phyloP scores from a whole-genome alignment of 495 filamentous ascomycete species.

The Tuber borchii region DNA sequence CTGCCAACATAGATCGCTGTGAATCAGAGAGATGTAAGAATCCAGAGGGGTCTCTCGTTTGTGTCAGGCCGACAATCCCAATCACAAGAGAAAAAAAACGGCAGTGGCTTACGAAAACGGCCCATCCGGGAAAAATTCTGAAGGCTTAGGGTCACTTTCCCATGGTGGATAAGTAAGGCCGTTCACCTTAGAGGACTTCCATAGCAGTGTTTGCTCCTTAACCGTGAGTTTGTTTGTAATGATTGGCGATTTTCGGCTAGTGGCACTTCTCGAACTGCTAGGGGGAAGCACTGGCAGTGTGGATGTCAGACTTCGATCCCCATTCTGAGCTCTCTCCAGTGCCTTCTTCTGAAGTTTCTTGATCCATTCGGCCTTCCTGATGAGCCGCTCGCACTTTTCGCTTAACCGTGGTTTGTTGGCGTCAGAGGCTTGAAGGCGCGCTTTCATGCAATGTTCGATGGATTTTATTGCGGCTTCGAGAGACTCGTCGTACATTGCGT shows the following conservation, averaged over 20 bases:
- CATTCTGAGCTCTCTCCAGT: slow-evolving; percentile 7
- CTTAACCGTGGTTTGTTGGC: slow-evolving; percentile 57
- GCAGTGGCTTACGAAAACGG: slow-evolving; percentile 53
- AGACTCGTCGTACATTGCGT: slow-evolving; percentile 59
- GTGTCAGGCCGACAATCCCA: slow-evolving; percentile 24
- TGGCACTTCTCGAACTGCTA: neutral
- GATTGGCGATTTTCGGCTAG: slow-evolving; percentile 37
- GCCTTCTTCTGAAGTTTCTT: slow-evolving; percentile 47
- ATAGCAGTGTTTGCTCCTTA: slow-evolving; percentile 69
- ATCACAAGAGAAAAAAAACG: slow-evolving; percentile 8
- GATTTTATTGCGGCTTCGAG: slow-evolving; percentile 66
- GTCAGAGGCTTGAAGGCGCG: slow-evolving; percentile 50
- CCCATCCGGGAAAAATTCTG: slow-evolving; percentile 50
- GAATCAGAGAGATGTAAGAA: slow-evolving; percentile 61
- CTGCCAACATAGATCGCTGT: slow-evolving; percentile 64
- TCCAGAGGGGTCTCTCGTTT: slow-evolving; percentile 58
- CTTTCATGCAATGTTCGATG: slow-evolving; percentile 71
- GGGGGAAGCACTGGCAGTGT: slow-evolving; percentile 41
- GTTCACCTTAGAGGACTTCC: slow-evolving; percentile 70
- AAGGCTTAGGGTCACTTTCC: slow-evolving; percentile 52
- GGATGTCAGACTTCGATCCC: slow-evolving; percentile 31
- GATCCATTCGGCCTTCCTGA: slow-evolving; percentile 64
- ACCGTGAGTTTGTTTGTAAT: slow-evolving; percentile 60
- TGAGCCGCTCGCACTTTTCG: slow-evolving; percentile 58
- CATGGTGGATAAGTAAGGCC: slow-evolving; percentile 77